Base-by-base conservation (phyloP, 306 rosid species). In the Alnus rubra region DNA sequence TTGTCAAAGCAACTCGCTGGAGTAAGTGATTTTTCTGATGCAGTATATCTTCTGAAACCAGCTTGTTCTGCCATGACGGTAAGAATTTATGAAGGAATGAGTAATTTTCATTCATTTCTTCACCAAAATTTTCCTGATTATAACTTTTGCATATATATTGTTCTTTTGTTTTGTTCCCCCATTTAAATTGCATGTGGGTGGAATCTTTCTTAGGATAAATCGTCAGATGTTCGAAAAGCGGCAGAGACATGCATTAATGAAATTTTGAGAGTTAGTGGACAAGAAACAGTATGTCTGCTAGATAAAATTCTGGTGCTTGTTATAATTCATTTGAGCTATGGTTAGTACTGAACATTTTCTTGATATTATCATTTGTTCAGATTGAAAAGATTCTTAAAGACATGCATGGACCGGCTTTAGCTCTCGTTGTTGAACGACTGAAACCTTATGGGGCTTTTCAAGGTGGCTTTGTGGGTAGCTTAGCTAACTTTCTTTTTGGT, bases 181-280 rank as follows among this genome's bases (percentile, higher is more conserved):
- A 56, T 49, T 70, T 50, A 23, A 77, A 51, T 82, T 4, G 79
- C 85, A 69, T 78, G 77, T 55, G 45, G 76, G 69, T 23, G 74
- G 84, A 39, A 73, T 82, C 65, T 63, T 18, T 82, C 62, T 52
- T 75, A 96, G 99, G 99, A 96, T 86, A 96, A 96, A 92, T 93
- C 99, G 1, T 91, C 97, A 2, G 99, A 96, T 87, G 97, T 96
- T 78, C 99, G 99, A 74, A 96, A 96, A 89, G 97, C 97, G 30
- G 96, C 99, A 16, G 98, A 96, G 85, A 74, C 92, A 70, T 96
- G 98, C 82, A 80, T 96, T 81, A 82, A 80, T 79, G 99, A 93
- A 88, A 88, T 96, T 83, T 51, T 93, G 82, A 93, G 97, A 86
- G 99, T 89, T 80, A 85, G 91, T 84, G 94, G 89, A 75, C 96